Percentiles rank a stretch among this genome's conserved stretches.
Evolutionary conservation across 1,139 yeast species (phyloP).

Genomic region (Kodamaea alishanica): DNA sequence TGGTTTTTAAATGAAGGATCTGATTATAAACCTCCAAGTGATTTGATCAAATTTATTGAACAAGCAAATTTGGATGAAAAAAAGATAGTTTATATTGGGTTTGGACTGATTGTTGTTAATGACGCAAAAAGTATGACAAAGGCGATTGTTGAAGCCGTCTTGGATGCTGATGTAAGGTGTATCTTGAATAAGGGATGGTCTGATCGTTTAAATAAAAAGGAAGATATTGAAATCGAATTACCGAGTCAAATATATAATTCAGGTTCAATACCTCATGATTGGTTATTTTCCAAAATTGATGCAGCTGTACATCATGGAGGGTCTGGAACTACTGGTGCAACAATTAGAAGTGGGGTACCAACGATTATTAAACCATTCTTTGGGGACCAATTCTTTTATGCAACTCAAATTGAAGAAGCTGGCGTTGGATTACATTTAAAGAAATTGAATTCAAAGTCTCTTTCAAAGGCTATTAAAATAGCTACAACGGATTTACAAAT

Average conservation of each 20-base stretch:
- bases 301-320: conserved; percentile 99
- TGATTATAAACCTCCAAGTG: conserved; percentile 63
- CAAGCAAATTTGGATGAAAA: conserved; percentile 58
- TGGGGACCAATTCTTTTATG: conserved; percentile 94
- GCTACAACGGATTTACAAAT: conserved; percentile 67
- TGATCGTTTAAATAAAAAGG: conserved; percentile 50
- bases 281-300: conserved; percentile 85
- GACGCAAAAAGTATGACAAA: conserved; percentile 74
- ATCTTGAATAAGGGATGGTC: conserved; percentile 95
- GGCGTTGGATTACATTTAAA: conserved; percentile 80
- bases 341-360: conserved; percentile 80
- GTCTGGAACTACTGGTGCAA: conserved; percentile 94
- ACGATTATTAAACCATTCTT: conserved; percentile 91
- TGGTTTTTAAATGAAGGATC: conserved; percentile 82
- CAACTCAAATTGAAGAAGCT: conserved; percentile 77
- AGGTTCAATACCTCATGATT: conserved; percentile 84
- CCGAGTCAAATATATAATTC: conserved; percentile 68
- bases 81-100: conserved; percentile 85
- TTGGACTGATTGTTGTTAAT: conserved; percentile 90
- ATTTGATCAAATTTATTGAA: conserved; percentile 57
- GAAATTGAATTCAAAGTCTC: conserved; percentile 60
- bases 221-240: conserved; percentile 50
- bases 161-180: conserved; percentile 77
- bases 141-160: conserved; percentile 76
- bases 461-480: conserved; percentile 64